Percentiles rank a stretch among this genome's conserved stretches.
Conservation (phyloP, 805 yeast species). For the Candida rishiriensis region DNA sequence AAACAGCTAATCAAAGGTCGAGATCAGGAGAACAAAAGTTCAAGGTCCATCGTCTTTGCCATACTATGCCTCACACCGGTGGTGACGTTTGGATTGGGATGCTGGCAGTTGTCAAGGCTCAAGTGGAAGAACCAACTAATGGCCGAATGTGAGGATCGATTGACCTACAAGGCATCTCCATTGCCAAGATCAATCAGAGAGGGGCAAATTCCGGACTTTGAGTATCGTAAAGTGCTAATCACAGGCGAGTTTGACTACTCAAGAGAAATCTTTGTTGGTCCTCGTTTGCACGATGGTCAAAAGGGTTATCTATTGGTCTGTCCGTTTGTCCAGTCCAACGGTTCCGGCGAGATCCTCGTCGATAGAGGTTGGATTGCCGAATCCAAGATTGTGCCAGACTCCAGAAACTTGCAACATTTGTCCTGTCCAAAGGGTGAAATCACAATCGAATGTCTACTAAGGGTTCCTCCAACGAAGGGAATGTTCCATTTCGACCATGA, state of each 20-base stretch:
- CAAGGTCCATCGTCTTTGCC: slow-evolving; percentile 27
- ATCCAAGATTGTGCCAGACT: slow-evolving; percentile 53
- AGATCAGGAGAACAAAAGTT: slow-evolving; percentile 17
- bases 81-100: slow-evolving; percentile 77
- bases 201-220: slow-evolving; percentile 65
- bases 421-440: slow-evolving; percentile 72
- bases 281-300: slow-evolving; percentile 67
- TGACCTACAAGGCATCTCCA: slow-evolving; percentile 67
- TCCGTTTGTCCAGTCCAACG: slow-evolving; percentile 72
- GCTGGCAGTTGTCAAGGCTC: slow-evolving; percentile 87
- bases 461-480: slow-evolving; percentile 62
- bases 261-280: slow-evolving; percentile 89
- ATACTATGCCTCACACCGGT: slow-evolving; percentile 75
- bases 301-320: slow-evolving; percentile 78
- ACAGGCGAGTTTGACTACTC: slow-evolving; percentile 79
- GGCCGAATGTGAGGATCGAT: slow-evolving; percentile 74
- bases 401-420: slow-evolving; percentile 56
- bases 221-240: slow-evolving; percentile 72
- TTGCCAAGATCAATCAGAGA: slow-evolving; percentile 67
- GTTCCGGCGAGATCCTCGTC: slow-evolving; percentile 72
- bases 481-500: slow-evolving; percentile 66
- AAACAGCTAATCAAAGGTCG: slow-evolving; percentile 33
- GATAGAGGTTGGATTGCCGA: slow-evolving; percentile 92
- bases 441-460: slow-evolving; percentile 66
- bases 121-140: slow-evolving; percentile 86